Percentiles rank a stretch among this genome's conserved stretches.
These are phyloP conservation scores for Gloeopeniophorella convolvens DNA, from an alignment of 768 basidiomycete genomes.

Conservation along the genomic window DNA sequence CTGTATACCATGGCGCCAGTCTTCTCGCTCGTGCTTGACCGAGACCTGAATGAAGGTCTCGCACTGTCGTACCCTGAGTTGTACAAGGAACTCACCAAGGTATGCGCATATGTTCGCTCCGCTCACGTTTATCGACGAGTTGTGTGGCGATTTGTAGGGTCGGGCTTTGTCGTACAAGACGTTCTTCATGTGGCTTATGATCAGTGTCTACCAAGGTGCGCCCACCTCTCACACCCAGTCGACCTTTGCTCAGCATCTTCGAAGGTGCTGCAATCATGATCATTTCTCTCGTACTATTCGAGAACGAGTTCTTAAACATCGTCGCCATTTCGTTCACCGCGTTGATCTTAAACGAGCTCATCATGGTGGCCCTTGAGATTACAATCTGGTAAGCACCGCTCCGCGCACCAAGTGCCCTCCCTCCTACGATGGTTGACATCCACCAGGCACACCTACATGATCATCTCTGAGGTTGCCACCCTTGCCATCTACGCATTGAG, in stretches of 20 bases:
- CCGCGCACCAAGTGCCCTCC: not conserved
- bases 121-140: not conserved
- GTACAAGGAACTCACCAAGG: constrained; percentile 97
- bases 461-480: constrained; percentile 85
- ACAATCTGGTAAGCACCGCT: constrained; percentile 71
- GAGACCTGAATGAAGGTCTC: constrained; percentile 92
- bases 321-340: constrained; percentile 98
- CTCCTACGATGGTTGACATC: constrained; percentile 1
- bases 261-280: constrained; percentile 98
- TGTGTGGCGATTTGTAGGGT: constrained; percentile 46
- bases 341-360: constrained; percentile 90
- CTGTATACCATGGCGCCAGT: constrained; percentile 98
- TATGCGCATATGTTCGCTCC: constrained; percentile 26
- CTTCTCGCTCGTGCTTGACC: constrained; percentile 93
- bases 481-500: constrained; percentile 83
- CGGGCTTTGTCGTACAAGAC: constrained; percentile 95
- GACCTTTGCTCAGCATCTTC: not conserved
- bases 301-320: constrained; percentile 96
- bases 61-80: constrained; percentile 94
- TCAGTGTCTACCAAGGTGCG: constrained; percentile 92
- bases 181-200: constrained; percentile 97
- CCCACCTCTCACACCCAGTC: not conserved
- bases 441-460: constrained; percentile 89
- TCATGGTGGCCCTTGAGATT: constrained; percentile 98
- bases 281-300: constrained; percentile 91